These are phyloP conservation scores for Aspergillus spinulosporus DNA, from an alignment of 2,329 filamentous ascomycete species.

Conservation along the genomic window DNA sequence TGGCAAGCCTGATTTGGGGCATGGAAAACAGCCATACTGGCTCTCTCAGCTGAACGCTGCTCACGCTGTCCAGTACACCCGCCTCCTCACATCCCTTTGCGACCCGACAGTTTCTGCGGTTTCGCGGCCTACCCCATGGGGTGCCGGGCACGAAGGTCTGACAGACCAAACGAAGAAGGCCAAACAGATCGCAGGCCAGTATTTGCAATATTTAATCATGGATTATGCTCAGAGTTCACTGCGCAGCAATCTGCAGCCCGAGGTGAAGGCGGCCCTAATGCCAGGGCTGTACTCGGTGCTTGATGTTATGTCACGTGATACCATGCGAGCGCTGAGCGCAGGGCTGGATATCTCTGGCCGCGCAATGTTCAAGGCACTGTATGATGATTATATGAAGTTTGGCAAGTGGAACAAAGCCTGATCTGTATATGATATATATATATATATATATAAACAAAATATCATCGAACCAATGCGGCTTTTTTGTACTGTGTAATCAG, in stretches of 20 bases:
- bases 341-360: conserved; percentile 54
- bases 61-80: conserved; percentile 54
- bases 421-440: conserved; percentile 7
- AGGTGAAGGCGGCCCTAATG: conserved; percentile 54
- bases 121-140: conserved; percentile 35
- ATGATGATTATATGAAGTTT: conserved; percentile 53
- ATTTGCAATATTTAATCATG: conserved; percentile 59
- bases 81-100: conserved; percentile 61
- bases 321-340: conserved; percentile 53
- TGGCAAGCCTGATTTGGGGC: conserved; percentile 27
- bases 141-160: conserved; percentile 47
- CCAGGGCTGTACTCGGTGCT: conserved; percentile 56
- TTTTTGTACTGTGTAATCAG: too few species aligned
- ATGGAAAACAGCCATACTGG: conserved; percentile 33
- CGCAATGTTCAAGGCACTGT: conserved; percentile 55
- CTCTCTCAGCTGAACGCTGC: conserved; percentile 39
- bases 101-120: conserved; percentile 61
- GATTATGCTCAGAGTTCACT: conserved; percentile 58
- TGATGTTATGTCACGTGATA: conserved; percentile 53
- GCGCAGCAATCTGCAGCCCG: conserved; percentile 49
- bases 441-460: background rate
- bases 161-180: conserved; percentile 62
- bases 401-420: conserved; percentile 51
- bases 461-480: too few species aligned
- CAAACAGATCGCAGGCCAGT: conserved; percentile 57